phyloP scores from a whole-genome alignment of 2,329 filamentous ascomycete species.

The Chaetothyriales sp. region DNA sequence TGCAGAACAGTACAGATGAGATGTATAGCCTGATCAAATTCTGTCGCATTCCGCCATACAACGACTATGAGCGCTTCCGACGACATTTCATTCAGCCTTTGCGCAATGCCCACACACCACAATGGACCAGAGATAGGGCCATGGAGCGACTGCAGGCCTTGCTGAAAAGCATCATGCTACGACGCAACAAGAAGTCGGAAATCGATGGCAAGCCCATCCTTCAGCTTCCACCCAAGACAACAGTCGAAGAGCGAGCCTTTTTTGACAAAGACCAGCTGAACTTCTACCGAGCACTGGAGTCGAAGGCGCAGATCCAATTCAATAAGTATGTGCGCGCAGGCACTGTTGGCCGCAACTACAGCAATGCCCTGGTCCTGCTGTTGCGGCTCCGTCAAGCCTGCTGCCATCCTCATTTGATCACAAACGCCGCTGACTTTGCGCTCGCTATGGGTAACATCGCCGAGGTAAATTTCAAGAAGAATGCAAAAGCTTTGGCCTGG shows the following conservation, averaged over 20 bases:
- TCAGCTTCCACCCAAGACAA: conserved; percentile 49
- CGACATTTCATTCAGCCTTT: conserved; percentile 37
- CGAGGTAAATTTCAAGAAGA: conserved; percentile 41
- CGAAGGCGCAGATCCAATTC: conserved; percentile 52
- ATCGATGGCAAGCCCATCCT: conserved; percentile 70
- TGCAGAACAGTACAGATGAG: conserved; percentile 76
- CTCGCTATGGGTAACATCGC: conserved; percentile 33
- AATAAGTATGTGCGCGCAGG: conserved; percentile 56
- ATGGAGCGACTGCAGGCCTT: conserved; percentile 61
- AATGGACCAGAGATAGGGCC: conserved; percentile 29
- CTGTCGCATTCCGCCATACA: conserved; percentile 61
- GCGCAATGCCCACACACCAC: conserved; percentile 23
- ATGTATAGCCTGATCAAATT: conserved; percentile 66
- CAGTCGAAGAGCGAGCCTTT: conserved; percentile 45
- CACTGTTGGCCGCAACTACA: conserved; percentile 58
- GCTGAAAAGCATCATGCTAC: conserved; percentile 65
- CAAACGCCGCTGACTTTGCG: conserved; percentile 40
- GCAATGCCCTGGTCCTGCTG: conserved; percentile 63
- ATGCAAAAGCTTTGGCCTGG: conserved; percentile 45
- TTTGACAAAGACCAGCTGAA: conserved; percentile 51
- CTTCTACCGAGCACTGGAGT: conserved; percentile 54
- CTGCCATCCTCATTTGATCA: conserved; percentile 58
- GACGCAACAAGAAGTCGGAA: conserved; percentile 63
- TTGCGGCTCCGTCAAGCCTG: conserved; percentile 67
- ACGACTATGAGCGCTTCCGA: conserved; percentile 47